Evolutionary conservation across 2,329 filamentous ascomycete genomes (phyloP).

Genomic region (Arthroderma sp.): DNA sequence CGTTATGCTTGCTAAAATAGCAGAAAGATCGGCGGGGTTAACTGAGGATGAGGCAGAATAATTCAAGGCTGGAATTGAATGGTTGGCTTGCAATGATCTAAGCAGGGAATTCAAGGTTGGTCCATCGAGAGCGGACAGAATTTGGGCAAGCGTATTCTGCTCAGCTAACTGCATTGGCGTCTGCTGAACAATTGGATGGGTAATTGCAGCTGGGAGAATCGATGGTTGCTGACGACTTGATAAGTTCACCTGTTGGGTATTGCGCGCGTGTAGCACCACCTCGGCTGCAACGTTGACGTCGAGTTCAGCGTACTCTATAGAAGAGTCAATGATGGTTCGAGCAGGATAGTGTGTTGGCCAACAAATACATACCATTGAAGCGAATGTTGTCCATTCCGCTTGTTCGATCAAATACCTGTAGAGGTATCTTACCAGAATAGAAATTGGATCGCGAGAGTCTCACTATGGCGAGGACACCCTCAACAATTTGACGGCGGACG

Average conservation of each 20-base stretch:
- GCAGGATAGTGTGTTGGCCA: slow-evolving; percentile 3
- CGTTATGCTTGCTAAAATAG: slow-evolving; percentile 9
- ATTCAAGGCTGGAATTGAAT: slow-evolving; percentile 25
- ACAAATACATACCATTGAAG: slow-evolving; percentile 48
- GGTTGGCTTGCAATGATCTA: slow-evolving; percentile 41
- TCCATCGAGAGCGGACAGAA: slow-evolving; percentile 56
- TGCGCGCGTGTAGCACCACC: slow-evolving; percentile 52
- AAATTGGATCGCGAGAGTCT: slow-evolving; percentile 61
- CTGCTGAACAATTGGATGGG: background rate
- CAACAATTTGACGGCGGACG: slow-evolving; percentile 71
- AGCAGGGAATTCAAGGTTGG: slow-evolving; percentile 58
- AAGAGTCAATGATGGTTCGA: slow-evolving; percentile 12
- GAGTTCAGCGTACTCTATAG: slow-evolving; percentile 63
- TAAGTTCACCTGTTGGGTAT: slow-evolving; percentile 21
- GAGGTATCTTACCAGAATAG: slow-evolving; percentile 55
- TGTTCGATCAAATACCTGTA: slow-evolving; percentile 76
- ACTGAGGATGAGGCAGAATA: slow-evolving; percentile 5
- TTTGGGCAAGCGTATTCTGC: slow-evolving; percentile 44
- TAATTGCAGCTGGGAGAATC: slow-evolving; percentile 14
- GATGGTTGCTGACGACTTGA: slow-evolving; percentile 17
- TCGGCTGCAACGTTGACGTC: slow-evolving; percentile 68
- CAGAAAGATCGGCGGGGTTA: slow-evolving; percentile 16
- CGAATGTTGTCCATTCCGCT: slow-evolving; percentile 60
- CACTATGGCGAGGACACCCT: slow-evolving; percentile 76
- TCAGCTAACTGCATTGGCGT: slow-evolving; percentile 18